Evolutionary conservation across 495 filamentous ascomycete species (phyloP), one percentile per base, ranked within the genome.

Genomic region (Penicillium taxi): DNA sequence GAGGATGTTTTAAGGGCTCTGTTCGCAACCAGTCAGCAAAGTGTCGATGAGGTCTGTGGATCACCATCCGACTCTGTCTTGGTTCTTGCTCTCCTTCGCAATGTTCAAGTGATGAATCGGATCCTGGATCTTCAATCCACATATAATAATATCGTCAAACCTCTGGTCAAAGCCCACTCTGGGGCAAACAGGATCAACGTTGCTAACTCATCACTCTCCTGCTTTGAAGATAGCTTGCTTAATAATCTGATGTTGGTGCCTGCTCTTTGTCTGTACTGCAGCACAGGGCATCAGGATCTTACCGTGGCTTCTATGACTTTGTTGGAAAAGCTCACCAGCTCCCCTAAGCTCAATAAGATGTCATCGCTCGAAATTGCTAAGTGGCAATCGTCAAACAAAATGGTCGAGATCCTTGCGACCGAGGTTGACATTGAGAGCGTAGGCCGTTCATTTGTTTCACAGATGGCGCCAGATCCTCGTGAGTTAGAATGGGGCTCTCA

Each of bases 171-270:
- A 52, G 56, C 57, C n/a, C 67, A 74, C 19, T 52, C 64, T 28
- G 61, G 46, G 32, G 59, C 54, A 19, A 62, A 52, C 36, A 64
- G 62, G 36, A 59, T 55, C 15, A 58, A 59, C 24, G 77, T 85
- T 12, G 73, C 78, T 1, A 89, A 89, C 50, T 72, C 77, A 6
- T 72, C 84, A 2, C 80, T 90, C 36, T 68, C 79, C 9, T 86
- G 82, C 1, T 88, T 96, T 53, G 93, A 99, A 58, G 93, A 96
- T 45, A 90, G 84, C 16, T 69, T 99, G 25, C 69, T 94, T 36
- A 84, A 80, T 47, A 81, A 88, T 46, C 61, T 96, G 23, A 56
- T 70, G 11, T 62, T 94, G 26, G 68, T 96, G 26, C 78, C 83
- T 5, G 77, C 83, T 39, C 63, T 96, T 18, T 88, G 86, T 16